Evolutionary conservation across 2,329 filamentous ascomycete genomes (phyloP), one percentile per base, ranked within the genome.

Genomic region (Periconia digitata): DNA sequence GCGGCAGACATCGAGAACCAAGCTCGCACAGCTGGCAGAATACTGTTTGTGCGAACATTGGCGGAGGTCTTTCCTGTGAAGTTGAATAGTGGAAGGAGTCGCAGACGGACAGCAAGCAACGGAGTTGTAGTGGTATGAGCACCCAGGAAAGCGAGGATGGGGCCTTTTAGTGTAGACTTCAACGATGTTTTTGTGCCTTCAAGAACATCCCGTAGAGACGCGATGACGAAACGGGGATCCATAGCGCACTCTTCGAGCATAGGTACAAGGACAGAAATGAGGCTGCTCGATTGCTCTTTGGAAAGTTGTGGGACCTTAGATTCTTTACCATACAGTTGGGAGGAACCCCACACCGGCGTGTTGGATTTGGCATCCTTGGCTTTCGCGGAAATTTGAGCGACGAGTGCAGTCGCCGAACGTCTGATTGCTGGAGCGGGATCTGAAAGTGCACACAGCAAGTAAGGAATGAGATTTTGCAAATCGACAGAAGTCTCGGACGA

Each of bases 241-340:
- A 96, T 82, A 3, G 92, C 79, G 62, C 87, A 95, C 70, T 96
- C 94, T 70, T 96, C 92, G 8, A 96, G 73, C 2, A 81, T 82
- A 0, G 89, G 89, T 17, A 90, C 69, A n/a, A 96, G 72, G 32
- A 87, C 78, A 17, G 83, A 79, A 1, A 94, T 64, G 17, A 95
- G 71, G 49, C 82, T 85, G 37, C 79, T 74, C 2, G 76, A 74
- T 45, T 86, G 79, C 20, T 85, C 79, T 1, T 74, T 63, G 3
- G 80, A 71, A 45, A 95, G 76, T 76, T 81, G 83, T 39, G 79
- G 75, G 15, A 86, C 17, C 16, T 74, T 72, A 13, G 73, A 67
- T 29, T 78, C 56, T 16, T 62, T 70, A 22, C 84, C 85, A 63
- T 95, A 95, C 0, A 96, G 47, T 7, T 56, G 50, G 17, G 51